phyloP scores from a whole-genome alignment of 345 rosid species.

The Ceriops tagal region DNA sequence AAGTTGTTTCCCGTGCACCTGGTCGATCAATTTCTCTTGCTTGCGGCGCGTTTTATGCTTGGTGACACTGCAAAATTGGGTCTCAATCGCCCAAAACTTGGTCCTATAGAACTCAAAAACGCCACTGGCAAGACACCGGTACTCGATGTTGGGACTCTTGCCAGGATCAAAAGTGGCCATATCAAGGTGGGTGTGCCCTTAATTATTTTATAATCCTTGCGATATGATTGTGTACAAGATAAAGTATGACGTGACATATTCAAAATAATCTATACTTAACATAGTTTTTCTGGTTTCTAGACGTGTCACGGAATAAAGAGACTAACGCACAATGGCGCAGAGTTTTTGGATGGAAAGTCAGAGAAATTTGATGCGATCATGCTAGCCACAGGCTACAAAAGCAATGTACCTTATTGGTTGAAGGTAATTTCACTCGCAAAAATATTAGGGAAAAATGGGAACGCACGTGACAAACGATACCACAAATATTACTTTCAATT shows the following conservation, averaged over 20 bases:
- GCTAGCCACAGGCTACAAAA: slow-evolving; percentile 86
- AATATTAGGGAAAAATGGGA: too few relatives aligned
- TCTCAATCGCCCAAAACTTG: slow-evolving; percentile 60
- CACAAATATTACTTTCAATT: too few relatives aligned
- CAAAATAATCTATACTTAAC: neutral
- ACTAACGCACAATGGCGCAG: slow-evolving; percentile 41
- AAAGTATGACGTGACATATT: neutral
- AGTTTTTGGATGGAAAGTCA: slow-evolving; percentile 64
- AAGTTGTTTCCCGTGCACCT: slow-evolving; percentile 68
- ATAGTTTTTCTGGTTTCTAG: slow-evolving; percentile 21
- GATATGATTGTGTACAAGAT: slow-evolving; percentile 29
- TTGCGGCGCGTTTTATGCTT: slow-evolving; percentile 46
- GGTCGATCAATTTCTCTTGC: slow-evolving; percentile 59
- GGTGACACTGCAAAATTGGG: slow-evolving; percentile 65
- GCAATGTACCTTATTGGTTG: slow-evolving; percentile 76
- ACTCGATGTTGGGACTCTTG: slow-evolving; percentile 70
- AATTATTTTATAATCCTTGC: slow-evolving; percentile 30
- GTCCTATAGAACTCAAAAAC: slow-evolving; percentile 71
- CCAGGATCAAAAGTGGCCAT: slow-evolving; percentile 59
- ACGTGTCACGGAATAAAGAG: slow-evolving; percentile 57
- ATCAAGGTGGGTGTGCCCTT: slow-evolving; percentile 48
- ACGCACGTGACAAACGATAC: too few relatives aligned
- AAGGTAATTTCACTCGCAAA: slow-evolving; percentile 41
- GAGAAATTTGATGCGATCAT: slow-evolving; percentile 67
- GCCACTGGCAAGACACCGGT: slow-evolving; percentile 83